Evolutionary conservation across 345 rosid species (phyloP), one percentile per base, ranked within the genome.

Genomic region (Acer negundo): DNA sequence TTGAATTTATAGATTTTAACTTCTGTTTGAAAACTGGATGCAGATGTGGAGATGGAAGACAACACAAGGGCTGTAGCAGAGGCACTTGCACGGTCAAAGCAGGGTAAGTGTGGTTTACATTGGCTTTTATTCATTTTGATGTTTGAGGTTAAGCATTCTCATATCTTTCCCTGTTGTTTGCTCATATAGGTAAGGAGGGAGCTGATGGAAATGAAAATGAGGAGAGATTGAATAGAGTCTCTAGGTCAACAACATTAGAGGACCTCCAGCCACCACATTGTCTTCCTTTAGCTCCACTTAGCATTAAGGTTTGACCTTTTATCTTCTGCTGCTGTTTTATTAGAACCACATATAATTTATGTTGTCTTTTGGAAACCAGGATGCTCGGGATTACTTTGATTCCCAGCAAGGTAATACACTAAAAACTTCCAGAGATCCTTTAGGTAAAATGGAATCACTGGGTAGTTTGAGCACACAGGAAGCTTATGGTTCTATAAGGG

Each of bases 321-420:
- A 46, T 72, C 51, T 22, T 64, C 31, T 83, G 70, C 72, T 77
- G 62, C 68, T 63, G 4, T 77, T 79, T 31, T 58, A 62, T 81
- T 72, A 58, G 51, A 67, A 26, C 71, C 69, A 16, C 9, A 35
- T 70, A 53, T 31, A 28, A 26, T 38, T 42, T 78, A 46, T 71
- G n/a, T 23, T 71, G 44, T 49, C 46, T 42, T 10, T 73, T 76
- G 51, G 31, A 80, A 83, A 82, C 79, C 84, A 93, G 99, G 96
- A 95, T 84, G 96, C 97, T 51, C 90, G 99, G 73, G 99, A 95
- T 69, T 95, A 95, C 85, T 95, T 95, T 80, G 98, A 95, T 86
- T 92, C 96, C 72, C 99, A 93, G 85, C 99, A 92, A 90, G 96
- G 81, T 73, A 90, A 81, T 78, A 87, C 93, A 13, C 77, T 87